These are phyloP conservation scores for Huiozyma sinensis DNA, from an alignment of 805 yeast genomes.

Conservation along the genomic window DNA sequence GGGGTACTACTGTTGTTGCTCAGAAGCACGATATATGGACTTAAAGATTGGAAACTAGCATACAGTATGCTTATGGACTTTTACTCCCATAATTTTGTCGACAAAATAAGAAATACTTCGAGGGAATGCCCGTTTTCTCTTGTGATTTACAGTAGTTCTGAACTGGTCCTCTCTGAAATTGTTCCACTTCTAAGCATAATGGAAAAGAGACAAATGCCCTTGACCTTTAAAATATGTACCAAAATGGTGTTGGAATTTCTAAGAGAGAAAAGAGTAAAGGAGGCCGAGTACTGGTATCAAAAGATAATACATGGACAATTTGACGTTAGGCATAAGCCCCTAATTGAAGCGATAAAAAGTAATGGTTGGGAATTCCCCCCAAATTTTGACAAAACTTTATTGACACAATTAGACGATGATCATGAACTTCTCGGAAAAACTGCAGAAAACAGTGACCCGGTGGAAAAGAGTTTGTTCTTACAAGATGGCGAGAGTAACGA, in stretches of 20 bases:
- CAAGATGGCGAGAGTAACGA: no score
- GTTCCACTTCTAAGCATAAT: constrained; percentile 12
- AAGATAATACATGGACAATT: constrained; percentile 17
- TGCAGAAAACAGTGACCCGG: background rate
- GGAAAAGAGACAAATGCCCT: constrained; percentile 12
- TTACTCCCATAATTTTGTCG: constrained; percentile 6
- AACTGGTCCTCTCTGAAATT: constrained; percentile 12
- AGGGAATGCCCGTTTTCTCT: constrained; percentile 18
- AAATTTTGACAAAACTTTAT: constrained; percentile 5
- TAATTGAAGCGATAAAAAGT: constrained; percentile 11
- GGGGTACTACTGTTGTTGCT: constrained; percentile 17
- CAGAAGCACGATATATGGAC: constrained; percentile 9
- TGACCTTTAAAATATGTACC: constrained; percentile 20
- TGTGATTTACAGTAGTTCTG: constrained; percentile 14
- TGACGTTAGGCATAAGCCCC: constrained; percentile 11
- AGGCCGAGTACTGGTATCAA: constrained; percentile 22
- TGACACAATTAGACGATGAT: background rate
- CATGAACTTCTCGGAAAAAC: background rate
- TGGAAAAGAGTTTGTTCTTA: background rate
- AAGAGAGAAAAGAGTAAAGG: constrained; percentile 8
- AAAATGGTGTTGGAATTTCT: constrained; percentile 17
- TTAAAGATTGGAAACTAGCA: constrained; percentile 16
- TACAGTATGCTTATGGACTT: constrained; percentile 17
- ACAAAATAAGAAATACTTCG: constrained; percentile 7
- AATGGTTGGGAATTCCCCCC: constrained; percentile 21